A percentile compares a stretch with the other conserved stretches of the same genome.
Conservation (phyloP, 192 early-diverging fungal genomes). For the Chytriomyces hyalinus region DNA sequence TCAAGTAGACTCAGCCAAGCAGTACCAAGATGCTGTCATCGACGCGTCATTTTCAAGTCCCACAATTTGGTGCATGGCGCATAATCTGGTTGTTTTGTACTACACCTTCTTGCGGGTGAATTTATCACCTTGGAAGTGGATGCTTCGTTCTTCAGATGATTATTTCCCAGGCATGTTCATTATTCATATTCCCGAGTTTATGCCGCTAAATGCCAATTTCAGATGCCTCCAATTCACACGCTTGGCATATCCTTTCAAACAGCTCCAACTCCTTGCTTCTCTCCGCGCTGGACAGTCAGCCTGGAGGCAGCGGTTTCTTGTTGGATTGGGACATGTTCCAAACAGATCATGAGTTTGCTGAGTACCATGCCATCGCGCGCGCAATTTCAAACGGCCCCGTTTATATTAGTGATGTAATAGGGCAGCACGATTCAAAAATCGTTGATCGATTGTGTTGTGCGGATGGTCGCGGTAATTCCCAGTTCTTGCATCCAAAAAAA, state of each 20-base stretch:
- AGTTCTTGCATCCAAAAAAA: too few relatives aligned
- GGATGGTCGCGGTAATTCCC: background rate
- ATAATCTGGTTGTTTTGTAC: slow-evolving; percentile 21
- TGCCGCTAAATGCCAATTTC: background rate
- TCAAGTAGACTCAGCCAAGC: background rate
- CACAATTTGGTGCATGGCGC: slow-evolving; percentile 25
- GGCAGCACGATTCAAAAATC: background rate
- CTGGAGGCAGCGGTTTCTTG: too few relatives aligned
- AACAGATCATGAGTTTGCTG: background rate
- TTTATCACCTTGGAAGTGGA: background rate
- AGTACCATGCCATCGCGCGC: slow-evolving; percentile 19
- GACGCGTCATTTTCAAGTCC: background rate
- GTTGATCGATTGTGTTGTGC: background rate
- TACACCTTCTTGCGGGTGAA: background rate
- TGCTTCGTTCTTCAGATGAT: slow-evolving; percentile 25
- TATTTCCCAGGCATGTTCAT: slow-evolving; percentile 9
- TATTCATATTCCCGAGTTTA: background rate
- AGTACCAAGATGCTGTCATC: background rate
- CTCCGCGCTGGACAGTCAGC: background rate
- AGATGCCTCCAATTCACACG: slow-evolving; percentile 20
- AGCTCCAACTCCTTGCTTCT: slow-evolving; percentile 5
- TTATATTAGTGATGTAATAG: slow-evolving; percentile 12
- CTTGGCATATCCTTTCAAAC: slow-evolving; percentile 28
- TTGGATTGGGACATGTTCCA: slow-evolving; percentile 38
- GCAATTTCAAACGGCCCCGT: slow-evolving; percentile 25